Conservation (phyloP, 768 basidiomycete species). For the Boletus sp. region DNA sequence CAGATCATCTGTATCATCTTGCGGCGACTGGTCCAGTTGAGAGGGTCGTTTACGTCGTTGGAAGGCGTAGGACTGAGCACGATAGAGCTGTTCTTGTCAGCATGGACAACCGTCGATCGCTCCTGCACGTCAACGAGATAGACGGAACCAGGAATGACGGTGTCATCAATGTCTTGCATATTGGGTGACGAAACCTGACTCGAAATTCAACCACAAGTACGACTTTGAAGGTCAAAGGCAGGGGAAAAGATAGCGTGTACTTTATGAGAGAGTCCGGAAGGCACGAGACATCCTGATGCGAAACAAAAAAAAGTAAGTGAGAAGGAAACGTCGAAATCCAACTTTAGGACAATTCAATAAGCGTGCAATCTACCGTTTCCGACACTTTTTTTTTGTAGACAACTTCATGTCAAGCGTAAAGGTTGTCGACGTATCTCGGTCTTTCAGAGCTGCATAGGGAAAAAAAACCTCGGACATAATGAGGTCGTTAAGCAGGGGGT, state of each 20-base stretch:
- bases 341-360: neutral
- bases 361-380: neutral
- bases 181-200: neutral
- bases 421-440: neutral
- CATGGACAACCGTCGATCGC: constrained; percentile 10
- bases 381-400: neutral
- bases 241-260: neutral
- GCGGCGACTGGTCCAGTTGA: constrained; percentile 21
- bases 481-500: neutral
- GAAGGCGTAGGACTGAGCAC: constrained; percentile 26
- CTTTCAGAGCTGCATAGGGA: neutral
- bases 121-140: constrained; percentile 26
- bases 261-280: neutral
- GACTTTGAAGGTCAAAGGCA: neutral
- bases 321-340: neutral
- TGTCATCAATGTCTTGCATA: constrained; percentile 17
- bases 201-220: neutral
- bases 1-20: constrained; percentile 14
- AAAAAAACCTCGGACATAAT: no score
- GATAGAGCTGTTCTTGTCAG: constrained; percentile 13
- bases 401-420: neutral
- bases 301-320: neutral
- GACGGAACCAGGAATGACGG: constrained; percentile 22
- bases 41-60: constrained; percentile 22
- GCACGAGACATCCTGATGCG: neutral